A percentile compares a stretch with the other conserved stretches of the same genome.
phyloP scores from a whole-genome alignment of 2,329 filamentous ascomycete species.

The Daldinia sp. region DNA sequence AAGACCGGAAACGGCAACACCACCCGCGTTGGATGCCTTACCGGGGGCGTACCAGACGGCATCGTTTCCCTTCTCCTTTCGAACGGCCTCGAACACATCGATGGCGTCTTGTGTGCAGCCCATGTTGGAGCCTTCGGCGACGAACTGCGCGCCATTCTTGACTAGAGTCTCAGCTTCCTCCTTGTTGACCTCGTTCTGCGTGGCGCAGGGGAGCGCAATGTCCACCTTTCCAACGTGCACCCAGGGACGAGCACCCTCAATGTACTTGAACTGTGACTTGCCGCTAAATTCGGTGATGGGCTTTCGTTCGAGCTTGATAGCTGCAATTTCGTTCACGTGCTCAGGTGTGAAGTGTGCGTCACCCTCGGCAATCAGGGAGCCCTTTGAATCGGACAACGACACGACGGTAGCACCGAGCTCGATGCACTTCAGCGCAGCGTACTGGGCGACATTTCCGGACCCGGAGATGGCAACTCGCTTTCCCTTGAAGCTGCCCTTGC shows the following conservation, averaged over 20 bases:
- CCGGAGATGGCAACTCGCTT: constrained; percentile 97
- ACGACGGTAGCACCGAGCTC: constrained; percentile 93
- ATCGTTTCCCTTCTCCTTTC: constrained; percentile 66
- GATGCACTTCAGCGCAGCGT: constrained; percentile 93
- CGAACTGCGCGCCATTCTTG: constrained; percentile 77
- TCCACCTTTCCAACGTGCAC: constrained; percentile 88
- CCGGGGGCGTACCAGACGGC: constrained; percentile 96
- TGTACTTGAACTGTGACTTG: constrained; percentile 76
- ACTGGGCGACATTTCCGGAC: constrained; percentile 97
- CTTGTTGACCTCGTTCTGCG: constrained; percentile 95
- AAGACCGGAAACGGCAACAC: constrained; percentile 94
- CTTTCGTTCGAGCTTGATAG: constrained; percentile 87
- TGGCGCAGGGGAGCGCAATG: constrained; percentile 89
- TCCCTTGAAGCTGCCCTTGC: constrained; percentile 84
- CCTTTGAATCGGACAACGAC: constrained; percentile 93
- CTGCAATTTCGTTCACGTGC: constrained; percentile 80
- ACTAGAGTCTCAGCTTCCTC: constrained; percentile 89
- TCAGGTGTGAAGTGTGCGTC: constrained; percentile 78
- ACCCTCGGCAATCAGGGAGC: constrained; percentile 77
- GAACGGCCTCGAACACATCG: constrained; percentile 84
- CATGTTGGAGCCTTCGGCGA: constrained; percentile 99
- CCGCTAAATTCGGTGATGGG: constrained; percentile 76
- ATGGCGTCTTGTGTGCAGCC: constrained; percentile 97
- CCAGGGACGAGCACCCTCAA: constrained; percentile 90
- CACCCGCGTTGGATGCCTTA: constrained; percentile 97